Evolutionary conservation across 768 basidiomycete genomes (phyloP).

Genomic region (Kwoniella europaea): DNA sequence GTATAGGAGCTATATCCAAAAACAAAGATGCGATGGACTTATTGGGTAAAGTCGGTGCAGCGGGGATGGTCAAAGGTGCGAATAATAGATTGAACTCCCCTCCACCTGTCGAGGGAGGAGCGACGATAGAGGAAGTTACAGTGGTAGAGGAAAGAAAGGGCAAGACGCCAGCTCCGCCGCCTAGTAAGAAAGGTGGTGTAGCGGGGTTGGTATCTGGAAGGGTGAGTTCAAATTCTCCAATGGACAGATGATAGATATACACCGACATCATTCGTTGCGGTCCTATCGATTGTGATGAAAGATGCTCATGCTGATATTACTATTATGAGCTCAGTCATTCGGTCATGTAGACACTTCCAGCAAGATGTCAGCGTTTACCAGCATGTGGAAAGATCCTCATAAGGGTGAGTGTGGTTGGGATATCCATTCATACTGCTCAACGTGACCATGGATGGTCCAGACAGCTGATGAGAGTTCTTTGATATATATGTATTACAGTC

Average conservation of each 20-base stretch:
- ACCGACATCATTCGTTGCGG: neutral
- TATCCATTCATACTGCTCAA: too few species aligned
- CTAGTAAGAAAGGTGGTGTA: slow-evolving; percentile 35
- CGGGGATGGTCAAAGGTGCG: slow-evolving; percentile 38
- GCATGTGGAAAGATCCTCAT: slow-evolving; percentile 47
- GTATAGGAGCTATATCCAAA: slow-evolving; percentile 36
- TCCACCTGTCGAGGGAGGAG: slow-evolving; percentile 2
- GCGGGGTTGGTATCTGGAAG: slow-evolving; percentile 33
- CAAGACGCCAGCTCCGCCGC: slow-evolving; percentile 25
- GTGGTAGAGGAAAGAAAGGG: neutral
- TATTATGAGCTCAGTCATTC: slow-evolving; percentile 22
- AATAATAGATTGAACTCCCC: slow-evolving; percentile 27
- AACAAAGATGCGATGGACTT: slow-evolving; percentile 43
- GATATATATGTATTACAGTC: neutral
- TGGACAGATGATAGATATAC: neutral
- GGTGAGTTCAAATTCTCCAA: slow-evolving; percentile 20
- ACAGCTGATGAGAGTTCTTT: too few species aligned
- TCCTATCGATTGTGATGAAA: too few species aligned
- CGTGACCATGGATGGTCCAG: too few species aligned
- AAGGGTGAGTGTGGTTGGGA: slow-evolving; percentile 25
- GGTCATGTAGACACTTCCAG: slow-evolving; percentile 42
- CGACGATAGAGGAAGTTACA: slow-evolving; percentile 13
- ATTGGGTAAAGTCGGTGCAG: slow-evolving; percentile 40
- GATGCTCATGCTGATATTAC: too few species aligned
- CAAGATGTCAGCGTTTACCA: slow-evolving; percentile 40